Base-by-base conservation (phyloP, 257 asterid species). In the Ajuga chamaepitys region DNA sequence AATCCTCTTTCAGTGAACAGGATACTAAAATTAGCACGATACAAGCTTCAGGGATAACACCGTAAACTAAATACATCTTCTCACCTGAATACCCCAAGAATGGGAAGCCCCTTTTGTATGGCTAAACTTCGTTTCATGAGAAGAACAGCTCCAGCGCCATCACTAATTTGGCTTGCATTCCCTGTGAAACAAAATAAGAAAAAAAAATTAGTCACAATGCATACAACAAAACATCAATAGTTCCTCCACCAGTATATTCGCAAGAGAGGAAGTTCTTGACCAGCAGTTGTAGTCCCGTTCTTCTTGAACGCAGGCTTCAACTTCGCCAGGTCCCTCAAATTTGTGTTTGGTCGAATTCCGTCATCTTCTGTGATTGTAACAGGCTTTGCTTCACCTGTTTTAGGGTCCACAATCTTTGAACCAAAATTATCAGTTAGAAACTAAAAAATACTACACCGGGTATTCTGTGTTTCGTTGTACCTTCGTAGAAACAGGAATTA, bases 71-170 rank as follows among this genome's bases (percentile, higher is more conserved):
- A n/a, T 35, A 13, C 3, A 24, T 64, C 13, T 17, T 17, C 9
- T 74, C 48, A 88, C 98, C 98, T 81, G 85, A 85, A 83, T 45
- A 83, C 70, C 12, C 98, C 98, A 55, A 88, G 91, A 82, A 92
- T 75, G 2, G 93, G 95, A 73, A 92, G 83, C 59, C 97, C 93
- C 78, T 87, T 92, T 57, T 83, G 70, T 70, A 67, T 45, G 9
- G 98, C 98, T 51, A 80, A 46, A 57, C 95, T 88, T 77, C 98
- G 86, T 80, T 80, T 92, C 98, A 88, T 92, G 65, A 92, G 90
- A 66, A 92, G 98, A 66, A 92, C 98, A 67, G 95, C 98, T 65
- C 86, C 98, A 42, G 98, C 98, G 41, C 97, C 98, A 72, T 92
- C 98, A 65, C 92, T 88, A 54, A 92, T 54, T 77, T 92, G 98